Conservation (phyloP, 768 basidiomycete species). For the Boletus rufocinnamomeus region DNA sequence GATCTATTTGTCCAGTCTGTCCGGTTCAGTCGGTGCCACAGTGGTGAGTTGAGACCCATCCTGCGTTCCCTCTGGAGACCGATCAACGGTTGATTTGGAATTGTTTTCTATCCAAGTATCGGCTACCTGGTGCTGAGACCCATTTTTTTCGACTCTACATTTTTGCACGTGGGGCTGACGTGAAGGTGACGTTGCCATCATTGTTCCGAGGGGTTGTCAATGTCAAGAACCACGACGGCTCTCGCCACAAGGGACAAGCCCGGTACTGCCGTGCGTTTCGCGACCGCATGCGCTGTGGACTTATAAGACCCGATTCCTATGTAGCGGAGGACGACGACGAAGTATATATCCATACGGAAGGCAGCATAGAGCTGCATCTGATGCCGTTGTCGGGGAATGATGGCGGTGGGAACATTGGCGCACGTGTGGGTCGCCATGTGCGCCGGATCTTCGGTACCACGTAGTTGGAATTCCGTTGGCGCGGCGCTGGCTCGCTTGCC, state of each 20-base stretch:
- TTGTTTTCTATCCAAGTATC: constrained; percentile 16
- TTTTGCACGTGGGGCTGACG: constrained; percentile 30
- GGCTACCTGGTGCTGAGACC: constrained; percentile 28
- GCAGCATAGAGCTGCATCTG: constrained; percentile 25
- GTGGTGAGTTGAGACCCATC: constrained; percentile 26
- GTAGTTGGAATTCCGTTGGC: constrained; percentile 3
- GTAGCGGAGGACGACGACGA: constrained; percentile 33
- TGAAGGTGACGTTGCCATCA: constrained; percentile 32
- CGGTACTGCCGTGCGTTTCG: constrained; percentile 29
- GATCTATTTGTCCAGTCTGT: constrained; percentile 33
- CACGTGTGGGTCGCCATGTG: constrained; percentile 32
- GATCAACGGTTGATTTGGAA: constrained; percentile 9
- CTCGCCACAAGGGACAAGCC: constrained; percentile 10
- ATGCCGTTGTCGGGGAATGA: constrained; percentile 13
- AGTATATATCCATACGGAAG: constrained; percentile 32
- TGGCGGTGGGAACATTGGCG: constrained; percentile 15
- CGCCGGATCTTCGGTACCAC: constrained; percentile 28
- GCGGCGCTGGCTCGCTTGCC: constrained; percentile 23
- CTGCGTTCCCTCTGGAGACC: neutral
- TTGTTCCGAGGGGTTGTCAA: constrained; percentile 32
- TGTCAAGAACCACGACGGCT: constrained; percentile 20
- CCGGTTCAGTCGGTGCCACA: constrained; percentile 26
- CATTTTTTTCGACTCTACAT: constrained; percentile 35
- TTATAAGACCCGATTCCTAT: constrained; percentile 23
- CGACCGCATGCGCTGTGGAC: constrained; percentile 24